Evolutionary conservation across 2,329 filamentous ascomycete genomes (phyloP), one percentile per base, ranked within the genome.

Genomic region (Beauveria rudraprayagi): DNA sequence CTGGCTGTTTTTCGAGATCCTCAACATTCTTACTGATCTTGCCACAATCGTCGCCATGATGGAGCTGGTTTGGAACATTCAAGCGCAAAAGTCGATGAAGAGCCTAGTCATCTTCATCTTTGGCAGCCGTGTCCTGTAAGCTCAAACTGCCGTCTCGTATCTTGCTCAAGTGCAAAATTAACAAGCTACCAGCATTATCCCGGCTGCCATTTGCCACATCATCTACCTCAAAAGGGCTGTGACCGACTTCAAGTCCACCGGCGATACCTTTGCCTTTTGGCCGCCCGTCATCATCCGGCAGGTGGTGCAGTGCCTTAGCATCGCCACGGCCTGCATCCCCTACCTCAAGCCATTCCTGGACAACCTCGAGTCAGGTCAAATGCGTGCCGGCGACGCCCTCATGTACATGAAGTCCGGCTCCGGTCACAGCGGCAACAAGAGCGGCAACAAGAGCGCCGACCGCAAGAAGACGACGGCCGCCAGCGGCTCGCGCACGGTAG

Each of bases 341-440:
- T 55, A 52, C 17, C 59, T 61, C 17, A 61, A 61, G 51, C 59
- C 59, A 2, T 56, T 61, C 37, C 26, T 61, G 22, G 59, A 61
- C 51, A 61, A 40, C 28, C 22, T 61, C n/a, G 59, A 61, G 43
- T 61, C 59, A 3, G 59, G 59, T 1, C 59, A 61, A 19, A 48
- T 55, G 52, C 19, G 43, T 6, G 59, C 52, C 14, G 59, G 52
- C 41, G 59, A 61, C 11, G 50, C 50, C 2, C 44, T 52, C 2
- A 8, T 48, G 30, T 50, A 55, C 51, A 51, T 52, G 17, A 61
- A 61, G 34, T 47, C 44, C 10, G 52, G 51, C 2, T 55, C 51
- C 7, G 56, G 34, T 2, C 43, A 48, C 56, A 61, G 52, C 19
- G 51, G 28, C 8, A 55, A 56, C 22, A 61, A 55, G 30, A 61